A percentile compares a stretch with the other conserved stretches of the same genome.
These are phyloP conservation scores for Sugiyamaella novakii DNA, from an alignment of 1,139 yeast genomes.

Conservation along the genomic window DNA sequence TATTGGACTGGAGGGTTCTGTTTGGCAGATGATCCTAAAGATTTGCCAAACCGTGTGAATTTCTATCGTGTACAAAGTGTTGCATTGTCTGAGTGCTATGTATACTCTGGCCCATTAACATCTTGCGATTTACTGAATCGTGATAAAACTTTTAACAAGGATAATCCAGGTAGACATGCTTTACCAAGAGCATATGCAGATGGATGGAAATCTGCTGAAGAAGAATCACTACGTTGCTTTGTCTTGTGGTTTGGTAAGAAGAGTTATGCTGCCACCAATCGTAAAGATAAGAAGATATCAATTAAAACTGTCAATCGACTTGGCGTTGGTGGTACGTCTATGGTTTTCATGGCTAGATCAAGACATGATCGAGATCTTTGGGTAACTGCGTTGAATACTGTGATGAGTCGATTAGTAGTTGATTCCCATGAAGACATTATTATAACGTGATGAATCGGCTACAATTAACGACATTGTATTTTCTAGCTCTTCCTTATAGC, in stretches of 20 bases:
- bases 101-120: conserved; percentile 71
- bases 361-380: conserved; percentile 82
- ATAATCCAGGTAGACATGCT: conserved; percentile 57
- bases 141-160: conserved; percentile 49
- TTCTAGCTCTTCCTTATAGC: too few species aligned
- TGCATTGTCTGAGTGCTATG: conserved; percentile 66
- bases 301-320: conserved; percentile 46
- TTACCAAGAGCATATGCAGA: conserved; percentile 75
- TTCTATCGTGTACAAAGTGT: conserved; percentile 41
- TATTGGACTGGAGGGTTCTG: conserved; percentile 12
- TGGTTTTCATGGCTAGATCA: conserved; percentile 79
- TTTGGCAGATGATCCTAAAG: conserved; percentile 1
- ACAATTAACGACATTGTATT: too few species aligned
- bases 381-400: conserved; percentile 67
- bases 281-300: conserved; percentile 24
- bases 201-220: conserved; percentile 84
- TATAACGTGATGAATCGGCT: too few species aligned
- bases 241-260: conserved; percentile 82
- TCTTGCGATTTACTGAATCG: conserved; percentile 57
- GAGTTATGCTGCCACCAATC: conserved; percentile 31
- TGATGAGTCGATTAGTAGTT: conserved; percentile 57
- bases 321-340: conserved; percentile 67
- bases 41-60: conserved; percentile 23
- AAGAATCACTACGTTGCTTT: conserved; percentile 70
- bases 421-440: conserved; percentile 34